Conservation (phyloP, 768 basidiomycete species). For the Albatrellus ellisii region DNA sequence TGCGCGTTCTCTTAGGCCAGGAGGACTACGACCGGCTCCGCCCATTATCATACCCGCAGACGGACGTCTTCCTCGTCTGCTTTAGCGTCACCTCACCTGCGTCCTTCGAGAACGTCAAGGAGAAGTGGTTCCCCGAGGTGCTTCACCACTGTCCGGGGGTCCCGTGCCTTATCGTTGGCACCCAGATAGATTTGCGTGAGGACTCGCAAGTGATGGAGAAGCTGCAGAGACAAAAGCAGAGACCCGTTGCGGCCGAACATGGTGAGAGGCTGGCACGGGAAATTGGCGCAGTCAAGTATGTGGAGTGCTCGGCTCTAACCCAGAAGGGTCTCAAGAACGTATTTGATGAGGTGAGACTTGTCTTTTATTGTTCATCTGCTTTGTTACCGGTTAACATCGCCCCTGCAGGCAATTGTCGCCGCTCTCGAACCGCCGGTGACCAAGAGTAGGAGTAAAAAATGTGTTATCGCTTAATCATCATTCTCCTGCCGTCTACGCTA, state of each 20-base stretch:
- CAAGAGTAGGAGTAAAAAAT: conserved; percentile 64
- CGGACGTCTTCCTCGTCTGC: conserved; percentile 98
- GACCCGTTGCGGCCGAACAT: conserved; percentile 76
- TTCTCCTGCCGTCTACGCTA: conserved; percentile 17
- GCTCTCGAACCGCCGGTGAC: conserved; percentile 94
- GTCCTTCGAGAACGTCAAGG: conserved; percentile 99
- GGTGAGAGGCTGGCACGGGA: conserved; percentile 96
- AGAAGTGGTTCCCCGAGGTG: conserved; percentile 99
- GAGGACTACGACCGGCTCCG: conserved; percentile 99
- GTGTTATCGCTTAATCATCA: conserved; percentile 79
- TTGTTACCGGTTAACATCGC: not conserved
- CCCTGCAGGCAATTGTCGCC: conserved; percentile 83
- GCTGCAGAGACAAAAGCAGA: conserved; percentile 90
- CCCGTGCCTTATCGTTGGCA: conserved; percentile 97
- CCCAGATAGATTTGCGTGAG: conserved; percentile 94
- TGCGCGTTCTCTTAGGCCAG: conserved; percentile 53
- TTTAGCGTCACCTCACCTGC: conserved; percentile 98
- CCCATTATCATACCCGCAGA: conserved; percentile 98
- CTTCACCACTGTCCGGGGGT: conserved; percentile 99
- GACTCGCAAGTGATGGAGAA: conserved; percentile 91
- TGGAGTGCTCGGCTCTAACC: conserved; percentile 97
- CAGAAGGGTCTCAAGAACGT: conserved; percentile 99
- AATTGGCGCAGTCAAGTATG: conserved; percentile 96
- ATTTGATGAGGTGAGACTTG: conserved; percentile 83
- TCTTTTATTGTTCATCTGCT: not conserved